A percentile compares a stretch with the other conserved stretches of the same genome.
Evolutionary conservation across 805 yeast genomes (phyloP).

Genomic region (Lipomyces starkeyi): DNA sequence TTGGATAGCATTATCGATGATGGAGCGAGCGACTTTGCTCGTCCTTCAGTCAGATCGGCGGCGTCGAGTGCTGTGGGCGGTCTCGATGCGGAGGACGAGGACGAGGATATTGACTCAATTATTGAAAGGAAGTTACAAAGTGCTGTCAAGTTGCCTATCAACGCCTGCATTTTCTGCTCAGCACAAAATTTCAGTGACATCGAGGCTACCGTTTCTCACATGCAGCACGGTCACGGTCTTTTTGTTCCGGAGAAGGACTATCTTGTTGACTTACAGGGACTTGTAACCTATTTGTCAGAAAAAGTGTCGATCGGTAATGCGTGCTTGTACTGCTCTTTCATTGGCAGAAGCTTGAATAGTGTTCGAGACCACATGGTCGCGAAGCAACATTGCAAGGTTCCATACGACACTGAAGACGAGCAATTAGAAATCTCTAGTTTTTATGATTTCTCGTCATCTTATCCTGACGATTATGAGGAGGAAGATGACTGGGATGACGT

Average conservation of each 20-base stretch:
- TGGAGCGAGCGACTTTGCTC: neutral
- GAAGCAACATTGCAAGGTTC: slow-evolving; percentile 87
- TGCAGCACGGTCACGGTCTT: slow-evolving; percentile 81
- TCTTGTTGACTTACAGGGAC: slow-evolving; percentile 70
- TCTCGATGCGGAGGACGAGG: slow-evolving; percentile 25
- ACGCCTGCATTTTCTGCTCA: slow-evolving; percentile 51
- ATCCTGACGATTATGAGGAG: slow-evolving; percentile 48
- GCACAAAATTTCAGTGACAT: slow-evolving; percentile 56
- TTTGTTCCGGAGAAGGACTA: slow-evolving; percentile 83
- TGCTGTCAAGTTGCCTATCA: slow-evolving; percentile 44
- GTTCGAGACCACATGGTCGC: slow-evolving; percentile 86
- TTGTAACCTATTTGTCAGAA: slow-evolving; percentile 76
- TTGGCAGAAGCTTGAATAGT: slow-evolving; percentile 84
- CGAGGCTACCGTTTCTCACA: slow-evolving; percentile 70
- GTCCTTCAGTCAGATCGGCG: neutral
- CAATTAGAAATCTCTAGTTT: slow-evolving; percentile 75
- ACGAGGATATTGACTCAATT: slow-evolving; percentile 31
- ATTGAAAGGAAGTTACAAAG: slow-evolving; percentile 33
- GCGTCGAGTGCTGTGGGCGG: neutral
- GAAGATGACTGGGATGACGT: slow-evolving; percentile 50
- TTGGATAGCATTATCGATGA: slow-evolving; percentile 3
- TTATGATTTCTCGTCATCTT: slow-evolving; percentile 80
- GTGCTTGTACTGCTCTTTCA: slow-evolving; percentile 81
- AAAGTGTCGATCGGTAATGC: slow-evolving; percentile 81
- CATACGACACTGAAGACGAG: slow-evolving; percentile 83